Base-by-base conservation (phyloP, 2,329 filamentous ascomycete genomes). In the Pseudogymnoascus sp. region DNA sequence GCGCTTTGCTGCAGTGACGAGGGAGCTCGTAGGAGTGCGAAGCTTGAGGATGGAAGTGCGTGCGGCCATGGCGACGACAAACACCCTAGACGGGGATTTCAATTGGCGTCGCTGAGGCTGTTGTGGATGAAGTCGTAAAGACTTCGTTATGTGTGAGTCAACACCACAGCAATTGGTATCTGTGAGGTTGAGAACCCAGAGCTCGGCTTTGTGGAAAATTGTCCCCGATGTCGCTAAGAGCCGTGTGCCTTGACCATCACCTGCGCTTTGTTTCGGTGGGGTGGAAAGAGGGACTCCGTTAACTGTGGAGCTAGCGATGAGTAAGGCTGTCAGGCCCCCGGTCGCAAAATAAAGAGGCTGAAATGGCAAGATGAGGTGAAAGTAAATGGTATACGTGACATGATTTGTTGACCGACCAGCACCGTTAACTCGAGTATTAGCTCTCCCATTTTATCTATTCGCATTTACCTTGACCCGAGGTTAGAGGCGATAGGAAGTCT, bases 11-110 rank as follows among this genome's bases (percentile, higher is more conserved):
- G 54, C 25, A 64, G 61, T 62, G 68, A 65, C 63, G 58, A 67
- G 41, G 60, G 66, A 57, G 61, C 65, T 41, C 37, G 61, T 61
- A 20, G 66, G 60, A n/a, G 57, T 63, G 43, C 65, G 62, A 39
- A 72, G 65, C 14, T 68, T 63, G 30, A 69, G 63, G 34, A 72
- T 47, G 32, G 69, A 69, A 66, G 65, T 69, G 64, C 68, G 66
- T 57, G 67, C 69, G 57, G 70, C 68, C 71, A 72, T 72, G 18
- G 22, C 65, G 62, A 41, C 58, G 35, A 41, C 34, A 41, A 39
- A 60, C 38, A 41, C 58, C 39, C 34, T n/a, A 22, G 3, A 3
- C n/a, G 58, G 38, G 35, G 28, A 41, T 25, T 60, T 60, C 39
- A 58, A 58, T 58, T 58, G 57, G 18, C 57, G 57, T 58, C 57